phyloP scores from a whole-genome alignment of 2,329 filamentous ascomycete species.

The Nigrospora osmanthi region DNA sequence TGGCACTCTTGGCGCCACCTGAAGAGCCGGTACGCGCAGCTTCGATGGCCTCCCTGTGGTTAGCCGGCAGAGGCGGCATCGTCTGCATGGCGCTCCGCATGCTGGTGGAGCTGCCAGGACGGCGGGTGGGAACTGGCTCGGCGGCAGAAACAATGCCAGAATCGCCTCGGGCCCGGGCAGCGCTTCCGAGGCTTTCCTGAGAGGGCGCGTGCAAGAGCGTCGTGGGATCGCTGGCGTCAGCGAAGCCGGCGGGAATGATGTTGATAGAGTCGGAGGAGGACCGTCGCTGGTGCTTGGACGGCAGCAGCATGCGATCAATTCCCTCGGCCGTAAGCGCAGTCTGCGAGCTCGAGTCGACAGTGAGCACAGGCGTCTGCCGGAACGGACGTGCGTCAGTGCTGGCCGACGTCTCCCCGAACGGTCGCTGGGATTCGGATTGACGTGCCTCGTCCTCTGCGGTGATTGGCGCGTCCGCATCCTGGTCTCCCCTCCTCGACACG shows the following conservation, averaged over 20 bases:
- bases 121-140: conserved; percentile 29
- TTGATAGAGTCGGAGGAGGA: conserved; percentile 15
- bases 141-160: conserved; percentile 23
- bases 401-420: conserved; percentile 55
- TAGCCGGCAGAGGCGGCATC: conserved; percentile 67
- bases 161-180: conserved; percentile 29
- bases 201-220: conserved; percentile 27
- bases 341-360: conserved; percentile 68
- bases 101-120: conserved; percentile 70
- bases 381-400: conserved; percentile 38
- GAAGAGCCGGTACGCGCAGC: conserved; percentile 59
- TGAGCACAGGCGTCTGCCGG: conserved; percentile 34
- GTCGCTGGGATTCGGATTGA: conserved; percentile 50
- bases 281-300: conserved; percentile 42
- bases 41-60: conserved; percentile 80
- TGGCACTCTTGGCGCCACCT: conserved; percentile 39
- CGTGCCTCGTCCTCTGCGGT: conserved; percentile 60
- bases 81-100: conserved; percentile 34
- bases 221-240: conserved; percentile 27
- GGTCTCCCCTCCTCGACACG: conserved; percentile 35
- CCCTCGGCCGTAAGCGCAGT: conserved; percentile 75
- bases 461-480: conserved; percentile 28
- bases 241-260: conserved; percentile 9
- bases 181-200: conserved; percentile 40
- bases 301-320: conserved; percentile 59